Conservation (phyloP, 108 stramenopile genomes). For the Chaetoceros tenuissimus region DNA sequence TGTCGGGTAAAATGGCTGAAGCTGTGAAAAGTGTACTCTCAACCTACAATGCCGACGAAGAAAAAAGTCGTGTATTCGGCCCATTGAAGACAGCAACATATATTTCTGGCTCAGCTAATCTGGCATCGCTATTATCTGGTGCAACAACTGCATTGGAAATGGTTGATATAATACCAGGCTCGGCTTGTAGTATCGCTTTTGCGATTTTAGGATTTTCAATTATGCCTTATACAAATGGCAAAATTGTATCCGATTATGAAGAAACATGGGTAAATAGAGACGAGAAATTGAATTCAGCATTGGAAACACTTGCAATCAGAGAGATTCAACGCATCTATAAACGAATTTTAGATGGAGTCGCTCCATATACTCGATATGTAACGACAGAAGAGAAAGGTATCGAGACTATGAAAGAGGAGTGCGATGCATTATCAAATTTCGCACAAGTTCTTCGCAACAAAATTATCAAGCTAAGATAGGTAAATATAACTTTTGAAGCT, state of each 20-base stretch:
- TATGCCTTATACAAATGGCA: constrained; percentile 18
- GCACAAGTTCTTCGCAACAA: constrained; percentile 37
- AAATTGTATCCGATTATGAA: constrained; percentile 18
- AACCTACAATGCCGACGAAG: constrained; percentile 18
- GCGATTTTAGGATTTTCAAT: constrained; percentile 17
- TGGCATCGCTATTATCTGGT: constrained; percentile 16
- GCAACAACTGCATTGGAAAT: constrained; percentile 8
- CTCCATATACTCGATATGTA: constrained; percentile 62
- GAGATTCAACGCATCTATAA: constrained; percentile 37
- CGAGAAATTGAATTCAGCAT: constrained; percentile 21
- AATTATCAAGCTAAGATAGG: constrained; percentile 30
- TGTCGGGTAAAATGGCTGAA: constrained; percentile 32
- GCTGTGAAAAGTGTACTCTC: constrained; percentile 13
- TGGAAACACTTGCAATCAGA: constrained; percentile 24
- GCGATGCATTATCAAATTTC: constrained; percentile 27
- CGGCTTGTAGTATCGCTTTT: constrained; percentile 9
- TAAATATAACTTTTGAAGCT: constrained; percentile 3
- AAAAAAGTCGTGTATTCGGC: constrained; percentile 13
- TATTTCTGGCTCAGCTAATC: constrained; percentile 21
- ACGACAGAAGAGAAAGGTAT: constrained; percentile 42
- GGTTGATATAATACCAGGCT: constrained; percentile 22
- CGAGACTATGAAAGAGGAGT: constrained; percentile 26
- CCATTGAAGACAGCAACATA: constrained; percentile 19
- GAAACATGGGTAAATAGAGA: constrained; percentile 28
- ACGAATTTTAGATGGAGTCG: constrained; percentile 45